Evolutionary conservation across 148 eudicot species (phyloP).

Genomic region (Vaccinium corymbosum): DNA sequence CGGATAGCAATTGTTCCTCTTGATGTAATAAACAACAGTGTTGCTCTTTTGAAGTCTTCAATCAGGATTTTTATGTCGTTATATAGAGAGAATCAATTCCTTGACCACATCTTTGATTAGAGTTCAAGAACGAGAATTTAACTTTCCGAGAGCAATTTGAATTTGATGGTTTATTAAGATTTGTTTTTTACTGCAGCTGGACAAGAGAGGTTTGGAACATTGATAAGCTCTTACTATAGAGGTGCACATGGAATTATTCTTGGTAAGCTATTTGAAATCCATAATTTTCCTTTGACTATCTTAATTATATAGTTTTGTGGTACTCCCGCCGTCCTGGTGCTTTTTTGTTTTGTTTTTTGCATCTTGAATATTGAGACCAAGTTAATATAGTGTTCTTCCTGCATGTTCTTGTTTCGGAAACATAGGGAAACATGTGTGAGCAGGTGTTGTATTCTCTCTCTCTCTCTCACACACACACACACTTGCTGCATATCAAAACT

Average conservation of each 20-base stretch:
- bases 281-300: background rate
- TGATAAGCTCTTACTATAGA: conserved; percentile 61
- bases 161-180: background rate
- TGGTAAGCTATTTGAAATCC: conserved; percentile 30
- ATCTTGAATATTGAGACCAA: background rate
- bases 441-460: background rate
- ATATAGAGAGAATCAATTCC: background rate
- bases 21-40: background rate
- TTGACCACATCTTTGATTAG: background rate
- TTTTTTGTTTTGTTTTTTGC: background rate
- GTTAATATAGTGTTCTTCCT: background rate
- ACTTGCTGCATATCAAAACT: background rate
- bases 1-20: background rate
- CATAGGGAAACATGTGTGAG: background rate
- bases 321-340: too few relatives aligned
- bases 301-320: too few relatives aligned
- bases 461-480: background rate
- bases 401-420: conserved; percentile 4
- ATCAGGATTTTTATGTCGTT: background rate
- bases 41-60: background rate
- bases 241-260: conserved; percentile 70
- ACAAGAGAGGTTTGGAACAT: conserved; percentile 68
- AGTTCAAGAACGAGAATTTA: background rate
- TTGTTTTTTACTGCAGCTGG: conserved; percentile 48
- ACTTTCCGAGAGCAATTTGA: background rate